Evolutionary conservation across 805 yeast genomes (phyloP).

Genomic region (Pichia membranifaciens): DNA sequence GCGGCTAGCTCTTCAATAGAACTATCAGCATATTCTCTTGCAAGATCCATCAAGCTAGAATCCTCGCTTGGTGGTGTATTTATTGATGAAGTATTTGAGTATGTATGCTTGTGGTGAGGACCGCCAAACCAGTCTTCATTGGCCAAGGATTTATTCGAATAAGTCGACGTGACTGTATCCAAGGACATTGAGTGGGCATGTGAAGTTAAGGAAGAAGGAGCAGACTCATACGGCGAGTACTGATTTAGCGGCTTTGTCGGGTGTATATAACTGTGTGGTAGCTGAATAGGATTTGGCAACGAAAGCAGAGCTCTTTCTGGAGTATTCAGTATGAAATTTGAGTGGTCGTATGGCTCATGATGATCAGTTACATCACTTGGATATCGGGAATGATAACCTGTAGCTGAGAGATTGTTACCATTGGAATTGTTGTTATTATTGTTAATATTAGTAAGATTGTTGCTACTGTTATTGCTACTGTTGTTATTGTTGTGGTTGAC

Average conservation of each 20-base stretch:
- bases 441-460: not conserved
- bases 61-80: slow-evolving; percentile 3
- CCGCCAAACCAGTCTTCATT: slow-evolving; percentile 4
- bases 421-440: not conserved
- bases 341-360: not conserved
- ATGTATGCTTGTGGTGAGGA: slow-evolving; percentile 2
- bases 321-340: slow-evolving; percentile 6
- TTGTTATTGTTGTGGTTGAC: not conserved
- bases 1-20: slow-evolving; percentile 1
- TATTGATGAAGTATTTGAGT: not conserved
- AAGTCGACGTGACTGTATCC: slow-evolving; percentile 3
- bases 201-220: slow-evolving; percentile 2
- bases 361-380: slow-evolving; percentile 31
- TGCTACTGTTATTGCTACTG: not conserved
- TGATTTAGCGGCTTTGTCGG: not conserved
- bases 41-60: not conserved
- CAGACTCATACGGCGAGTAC: slow-evolving; percentile 8
- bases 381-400: slow-evolving; percentile 20
- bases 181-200: slow-evolving; percentile 8
- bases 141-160: slow-evolving; percentile 7
- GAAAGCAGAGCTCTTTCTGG: slow-evolving; percentile 14
- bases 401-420: not conserved
- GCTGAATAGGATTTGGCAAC: slow-evolving; percentile 3
- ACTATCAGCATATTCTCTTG: slow-evolving; percentile 1
- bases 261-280: slow-evolving; percentile 4